A percentile compares a stretch with the other conserved stretches of the same genome.
Evolutionary conservation across 1,284 basidiomycete genomes (phyloP).

Genomic region (Ustilago shanxiensis): DNA sequence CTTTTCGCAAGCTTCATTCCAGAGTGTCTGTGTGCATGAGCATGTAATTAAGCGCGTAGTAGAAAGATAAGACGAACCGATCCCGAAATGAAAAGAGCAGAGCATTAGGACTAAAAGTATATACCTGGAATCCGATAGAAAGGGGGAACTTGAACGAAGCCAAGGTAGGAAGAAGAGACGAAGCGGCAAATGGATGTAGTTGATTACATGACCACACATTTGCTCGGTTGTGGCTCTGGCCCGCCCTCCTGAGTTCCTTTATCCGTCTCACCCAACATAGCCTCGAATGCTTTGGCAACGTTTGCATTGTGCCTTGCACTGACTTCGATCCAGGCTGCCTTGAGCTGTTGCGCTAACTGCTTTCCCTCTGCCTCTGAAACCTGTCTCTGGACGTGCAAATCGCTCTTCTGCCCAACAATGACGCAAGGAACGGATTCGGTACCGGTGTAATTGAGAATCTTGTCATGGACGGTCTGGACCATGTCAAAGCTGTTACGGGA

Average conservation of each 20-base stretch:
- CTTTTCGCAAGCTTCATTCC: not conserved
- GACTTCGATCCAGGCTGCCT: constrained; percentile 68
- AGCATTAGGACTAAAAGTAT: not conserved
- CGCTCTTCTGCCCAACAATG: constrained; percentile 94
- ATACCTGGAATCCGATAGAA: not conserved
- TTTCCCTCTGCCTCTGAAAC: constrained; percentile 68
- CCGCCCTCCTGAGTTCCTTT: constrained; percentile 58
- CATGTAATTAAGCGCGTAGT: constrained; percentile 8
- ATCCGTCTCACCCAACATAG: constrained; percentile 67
- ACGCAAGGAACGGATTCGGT: constrained; percentile 91
- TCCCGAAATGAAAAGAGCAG: not conserved
- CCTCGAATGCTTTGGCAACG: constrained; percentile 68
- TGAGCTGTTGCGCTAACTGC: constrained; percentile 61
- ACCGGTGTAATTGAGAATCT: constrained; percentile 95
- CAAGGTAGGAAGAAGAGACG: not conserved
- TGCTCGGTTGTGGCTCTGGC: constrained; percentile 63
- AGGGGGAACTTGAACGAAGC: not conserved
- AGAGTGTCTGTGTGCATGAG: constrained; percentile 3
- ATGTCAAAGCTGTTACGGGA: constrained; percentile 94
- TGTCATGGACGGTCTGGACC: constrained; percentile 94
- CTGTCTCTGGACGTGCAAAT: constrained; percentile 79
- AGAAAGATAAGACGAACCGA: not conserved
- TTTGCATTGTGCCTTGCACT: constrained; percentile 68
- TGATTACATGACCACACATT: constrained; percentile 64
- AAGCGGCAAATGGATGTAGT: not conserved